Conservation (phyloP, 2,329 filamentous ascomycete species). For the Ophiosphaerella korrae region DNA sequence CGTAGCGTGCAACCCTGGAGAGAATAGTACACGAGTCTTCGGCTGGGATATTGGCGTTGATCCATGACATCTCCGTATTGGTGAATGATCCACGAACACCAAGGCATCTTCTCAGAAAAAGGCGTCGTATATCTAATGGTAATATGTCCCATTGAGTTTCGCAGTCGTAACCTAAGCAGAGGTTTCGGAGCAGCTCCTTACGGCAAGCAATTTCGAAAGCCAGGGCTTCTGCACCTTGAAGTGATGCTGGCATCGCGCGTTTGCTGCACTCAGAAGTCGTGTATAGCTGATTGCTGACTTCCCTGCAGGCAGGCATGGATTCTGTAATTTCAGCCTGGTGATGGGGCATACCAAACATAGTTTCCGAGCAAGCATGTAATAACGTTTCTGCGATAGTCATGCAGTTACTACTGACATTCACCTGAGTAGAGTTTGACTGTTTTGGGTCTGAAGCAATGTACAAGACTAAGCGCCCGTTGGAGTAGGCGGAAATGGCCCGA, state of each 20-base stretch:
- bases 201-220: slow-evolving; percentile 39
- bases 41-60: slow-evolving; percentile 50
- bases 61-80: slow-evolving; percentile 51
- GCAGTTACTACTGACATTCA: slow-evolving; percentile 43
- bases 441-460: slow-evolving; percentile 41
- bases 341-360: slow-evolving; percentile 41
- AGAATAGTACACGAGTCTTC: slow-evolving; percentile 46
- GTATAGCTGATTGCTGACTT: slow-evolving; percentile 22
- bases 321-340: slow-evolving; percentile 41
- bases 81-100: slow-evolving; percentile 51
- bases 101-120: slow-evolving; percentile 54
- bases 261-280: slow-evolving; percentile 41
- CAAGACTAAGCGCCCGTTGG: slow-evolving; percentile 34
- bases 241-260: slow-evolving; percentile 38
- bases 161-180: slow-evolving; percentile 56
- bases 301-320: slow-evolving; percentile 36
- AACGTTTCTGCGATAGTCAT: slow-evolving; percentile 42
- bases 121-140: slow-evolving; percentile 52
- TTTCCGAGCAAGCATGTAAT: slow-evolving; percentile 40
- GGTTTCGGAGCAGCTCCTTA: slow-evolving; percentile 53
- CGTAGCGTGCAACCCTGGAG: slow-evolving; percentile 54
- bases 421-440: slow-evolving; percentile 20
- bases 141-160: slow-evolving; percentile 59
- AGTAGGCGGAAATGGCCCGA: slow-evolving; percentile 43
- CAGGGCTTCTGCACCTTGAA: slow-evolving; percentile 17